phyloP scores from a whole-genome alignment of 352 stramenopile genomes.

The Globisporangium echinulatum region DNA sequence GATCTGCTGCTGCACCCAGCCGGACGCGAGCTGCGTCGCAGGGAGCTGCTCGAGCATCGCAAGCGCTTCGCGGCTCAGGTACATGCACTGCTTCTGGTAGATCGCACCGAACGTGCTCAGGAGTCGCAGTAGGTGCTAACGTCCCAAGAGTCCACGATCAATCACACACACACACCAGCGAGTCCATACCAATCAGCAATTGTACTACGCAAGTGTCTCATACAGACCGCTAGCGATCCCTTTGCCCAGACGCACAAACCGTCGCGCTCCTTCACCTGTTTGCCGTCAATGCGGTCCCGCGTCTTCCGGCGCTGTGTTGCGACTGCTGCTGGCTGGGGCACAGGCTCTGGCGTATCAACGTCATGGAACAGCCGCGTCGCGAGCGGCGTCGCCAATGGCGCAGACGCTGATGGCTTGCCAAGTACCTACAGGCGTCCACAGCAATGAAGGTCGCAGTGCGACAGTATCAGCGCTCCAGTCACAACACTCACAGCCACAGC shows the following conservation, averaged over 20 bases:
- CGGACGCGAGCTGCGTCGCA: conserved; percentile 80
- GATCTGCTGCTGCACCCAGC: conserved; percentile 93
- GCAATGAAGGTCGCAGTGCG: too few relatives aligned
- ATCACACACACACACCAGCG: too few relatives aligned
- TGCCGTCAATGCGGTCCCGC: neutral
- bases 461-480: too few relatives aligned
- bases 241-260: too few relatives aligned
- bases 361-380: conserved; percentile 15
- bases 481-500: too few relatives aligned
- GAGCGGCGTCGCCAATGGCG: conserved; percentile 5
- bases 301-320: neutral
- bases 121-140: conserved; percentile 40
- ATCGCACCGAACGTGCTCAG: conserved; percentile 70
- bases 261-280: conserved; percentile 4
- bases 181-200: too few relatives aligned
- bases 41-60: conserved; percentile 85
- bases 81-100: conserved; percentile 65
- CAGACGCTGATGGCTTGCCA: neutral
- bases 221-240: too few relatives aligned
- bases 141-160: too few relatives aligned
- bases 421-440: neutral
- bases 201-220: too few relatives aligned
- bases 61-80: conserved; percentile 84
- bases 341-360: conserved; percentile 7
- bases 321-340: neutral